These are phyloP conservation scores for Madurella fahalii DNA, from an alignment of 2,329 filamentous ascomycete genomes.

Conservation along the genomic window DNA sequence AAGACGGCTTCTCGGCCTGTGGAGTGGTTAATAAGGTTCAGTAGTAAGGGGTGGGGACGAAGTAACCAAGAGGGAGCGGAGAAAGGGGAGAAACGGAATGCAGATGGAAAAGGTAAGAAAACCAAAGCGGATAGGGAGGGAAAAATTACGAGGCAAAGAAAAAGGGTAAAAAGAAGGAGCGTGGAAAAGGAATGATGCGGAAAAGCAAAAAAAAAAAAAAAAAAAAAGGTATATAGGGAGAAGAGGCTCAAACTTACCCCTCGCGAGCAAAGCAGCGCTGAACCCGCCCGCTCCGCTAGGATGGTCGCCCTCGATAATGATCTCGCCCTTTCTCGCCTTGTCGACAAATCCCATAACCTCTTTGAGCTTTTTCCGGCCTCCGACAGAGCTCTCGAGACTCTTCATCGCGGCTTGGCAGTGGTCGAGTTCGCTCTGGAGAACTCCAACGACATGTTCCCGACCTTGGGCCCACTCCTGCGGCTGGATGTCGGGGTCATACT, in stretches of 20 bases:
- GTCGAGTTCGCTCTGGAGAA: constrained; percentile 82
- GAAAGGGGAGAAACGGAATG: constrained; percentile 1
- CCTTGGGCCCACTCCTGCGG: constrained; percentile 83
- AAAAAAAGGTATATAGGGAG: neutral
- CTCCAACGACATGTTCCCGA: constrained; percentile 72
- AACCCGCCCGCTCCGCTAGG: constrained; percentile 88
- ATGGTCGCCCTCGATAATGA: constrained; percentile 78
- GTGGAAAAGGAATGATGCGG: no score
- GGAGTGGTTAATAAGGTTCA: constrained; percentile 27
- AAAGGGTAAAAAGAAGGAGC: neutral
- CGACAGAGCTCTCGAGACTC: constrained; percentile 70
- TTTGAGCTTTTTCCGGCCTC: constrained; percentile 75
- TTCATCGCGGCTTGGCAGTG: constrained; percentile 78
- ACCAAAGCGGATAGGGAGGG: neutral
- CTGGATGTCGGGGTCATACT: constrained; percentile 94
- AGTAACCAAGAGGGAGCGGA: no score
- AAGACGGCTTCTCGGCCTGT: constrained; percentile 88
- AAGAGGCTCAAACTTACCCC: constrained; percentile 62
- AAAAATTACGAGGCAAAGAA: no score
- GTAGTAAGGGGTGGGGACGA: neutral
- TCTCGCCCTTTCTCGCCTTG: constrained; percentile 79
- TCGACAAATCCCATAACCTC: constrained; percentile 93
- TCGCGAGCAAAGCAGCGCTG: constrained; percentile 76
- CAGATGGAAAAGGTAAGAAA: neutral
- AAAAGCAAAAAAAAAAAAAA: neutral